A percentile compares a stretch with the other conserved stretches of the same genome.
phyloP scores from a whole-genome alignment of 1,284 basidiomycete species.

The Mycena citricolor region DNA sequence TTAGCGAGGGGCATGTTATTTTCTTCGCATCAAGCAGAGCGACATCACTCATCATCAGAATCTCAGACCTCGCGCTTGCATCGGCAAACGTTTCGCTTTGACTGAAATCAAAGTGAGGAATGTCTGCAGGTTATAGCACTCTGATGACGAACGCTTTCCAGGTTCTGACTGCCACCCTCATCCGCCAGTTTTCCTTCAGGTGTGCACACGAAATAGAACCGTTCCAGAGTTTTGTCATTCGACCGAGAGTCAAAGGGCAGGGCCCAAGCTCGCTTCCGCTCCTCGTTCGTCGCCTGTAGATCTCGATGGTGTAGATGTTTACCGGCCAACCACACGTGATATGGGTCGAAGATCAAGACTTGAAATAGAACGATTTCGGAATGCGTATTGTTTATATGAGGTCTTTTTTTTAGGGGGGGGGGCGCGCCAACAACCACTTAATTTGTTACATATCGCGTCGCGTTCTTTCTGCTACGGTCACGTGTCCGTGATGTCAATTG shows the following conservation, averaged over 20 bases:
- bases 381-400: no score
- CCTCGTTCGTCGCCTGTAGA: conserved; percentile 39
- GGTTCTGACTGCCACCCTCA: conserved; percentile 46
- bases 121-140: not conserved
- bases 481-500: no score
- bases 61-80: conserved; percentile 52
- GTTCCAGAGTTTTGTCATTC: conserved; percentile 62
- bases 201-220: conserved; percentile 51
- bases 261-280: conserved; percentile 54
- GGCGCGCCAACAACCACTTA: no score
- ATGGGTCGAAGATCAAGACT: no score
- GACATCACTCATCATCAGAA: conserved; percentile 1
- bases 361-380: no score
- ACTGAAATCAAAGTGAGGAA: conserved; percentile 54
- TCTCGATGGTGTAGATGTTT: no score
- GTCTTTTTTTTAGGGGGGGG: no score
- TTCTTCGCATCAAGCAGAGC: not conserved
- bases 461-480: no score
- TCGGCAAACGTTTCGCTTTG: conserved; percentile 54
- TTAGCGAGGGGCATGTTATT: conserved; percentile 50
- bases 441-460: no score
- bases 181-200: conserved; percentile 52
- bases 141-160: conserved; percentile 24
- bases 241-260: conserved; percentile 54
- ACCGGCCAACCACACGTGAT: no score